Percentiles rank a stretch among this genome's conserved stretches.
Evolutionary conservation across 768 basidiomycete species (phyloP).

Genomic region (Lactifluus volemus): DNA sequence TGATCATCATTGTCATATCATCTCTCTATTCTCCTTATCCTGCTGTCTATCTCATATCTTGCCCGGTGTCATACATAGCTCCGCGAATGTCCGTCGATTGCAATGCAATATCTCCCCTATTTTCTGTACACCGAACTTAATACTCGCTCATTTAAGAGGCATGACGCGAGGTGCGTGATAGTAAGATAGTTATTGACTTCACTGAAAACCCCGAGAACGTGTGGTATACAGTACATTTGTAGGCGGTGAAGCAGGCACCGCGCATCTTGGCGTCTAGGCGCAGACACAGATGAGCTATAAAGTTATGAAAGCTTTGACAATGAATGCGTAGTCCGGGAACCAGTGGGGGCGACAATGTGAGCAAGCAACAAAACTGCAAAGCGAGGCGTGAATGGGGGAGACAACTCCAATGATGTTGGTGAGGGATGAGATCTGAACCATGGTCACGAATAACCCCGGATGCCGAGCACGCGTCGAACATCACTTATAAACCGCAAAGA

Average conservation of each 20-base stretch:
- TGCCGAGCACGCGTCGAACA: slow-evolving; percentile 84
- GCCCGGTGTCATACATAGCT: slow-evolving; percentile 11
- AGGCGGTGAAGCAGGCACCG: slow-evolving; percentile 13
- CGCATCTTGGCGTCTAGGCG: slow-evolving; percentile 14
- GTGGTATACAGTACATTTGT: slow-evolving; percentile 20
- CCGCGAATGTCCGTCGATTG: slow-evolving; percentile 6
- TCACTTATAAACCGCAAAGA: slow-evolving; percentile 94
- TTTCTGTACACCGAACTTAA: neutral
- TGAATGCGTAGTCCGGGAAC: neutral
- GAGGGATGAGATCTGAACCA: neutral
- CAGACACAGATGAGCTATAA: slow-evolving; percentile 15
- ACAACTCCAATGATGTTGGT: neutral
- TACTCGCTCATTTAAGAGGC: neutral
- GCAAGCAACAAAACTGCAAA: neutral
- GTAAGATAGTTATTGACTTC: slow-evolving; percentile 11
- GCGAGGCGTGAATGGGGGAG: neutral
- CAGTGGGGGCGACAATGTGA: slow-evolving; percentile 3
- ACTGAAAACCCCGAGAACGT: neutral
- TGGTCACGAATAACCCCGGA: slow-evolving; percentile 43
- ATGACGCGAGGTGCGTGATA: neutral
- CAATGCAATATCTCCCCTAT: neutral
- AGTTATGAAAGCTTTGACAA: slow-evolving; percentile 10
- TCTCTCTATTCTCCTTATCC: slow-evolving; percentile 9
- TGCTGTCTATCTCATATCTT: neutral
- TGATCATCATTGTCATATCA: slow-evolving; percentile 13